Evolutionary conservation across 805 yeast species (phyloP).

Genomic region (Candida andamanensis): DNA sequence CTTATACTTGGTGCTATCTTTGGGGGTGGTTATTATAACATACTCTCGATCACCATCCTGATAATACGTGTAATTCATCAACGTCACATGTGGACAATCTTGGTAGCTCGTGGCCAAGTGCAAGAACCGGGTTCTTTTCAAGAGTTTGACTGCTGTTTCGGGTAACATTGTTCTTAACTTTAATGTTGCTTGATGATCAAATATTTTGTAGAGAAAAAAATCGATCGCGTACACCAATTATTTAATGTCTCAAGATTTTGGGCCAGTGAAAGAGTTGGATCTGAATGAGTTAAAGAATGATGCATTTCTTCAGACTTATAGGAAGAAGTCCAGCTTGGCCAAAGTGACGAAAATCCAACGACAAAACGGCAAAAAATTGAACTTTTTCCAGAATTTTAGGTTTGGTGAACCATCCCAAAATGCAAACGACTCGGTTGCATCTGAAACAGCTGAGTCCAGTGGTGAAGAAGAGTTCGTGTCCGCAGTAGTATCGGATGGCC

Average conservation of each 20-base stretch:
- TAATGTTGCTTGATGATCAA: no score
- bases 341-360: background rate
- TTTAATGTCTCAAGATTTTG: background rate
- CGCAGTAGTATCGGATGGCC: no score
- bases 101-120: conserved; percentile 81
- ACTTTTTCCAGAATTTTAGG: no score
- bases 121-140: conserved; percentile 61
- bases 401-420: no score
- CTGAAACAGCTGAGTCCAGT: no score
- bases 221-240: background rate
- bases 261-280: background rate
- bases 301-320: background rate
- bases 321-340: background rate
- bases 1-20: conserved; percentile 64
- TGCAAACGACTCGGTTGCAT: no score
- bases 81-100: conserved; percentile 76
- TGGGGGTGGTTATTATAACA: conserved; percentile 69
- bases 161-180: conserved; percentile 24
- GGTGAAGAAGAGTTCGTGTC: no score
- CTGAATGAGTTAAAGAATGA: background rate
- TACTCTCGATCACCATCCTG: conserved; percentile 38
- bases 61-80: conserved; percentile 83
- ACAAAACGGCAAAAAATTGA: no score
- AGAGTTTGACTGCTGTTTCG: conserved; percentile 35
- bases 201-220: no score